These are phyloP conservation scores for Lycium ferocissimum DNA, from an alignment of 257 asterid genomes.

Conservation along the genomic window DNA sequence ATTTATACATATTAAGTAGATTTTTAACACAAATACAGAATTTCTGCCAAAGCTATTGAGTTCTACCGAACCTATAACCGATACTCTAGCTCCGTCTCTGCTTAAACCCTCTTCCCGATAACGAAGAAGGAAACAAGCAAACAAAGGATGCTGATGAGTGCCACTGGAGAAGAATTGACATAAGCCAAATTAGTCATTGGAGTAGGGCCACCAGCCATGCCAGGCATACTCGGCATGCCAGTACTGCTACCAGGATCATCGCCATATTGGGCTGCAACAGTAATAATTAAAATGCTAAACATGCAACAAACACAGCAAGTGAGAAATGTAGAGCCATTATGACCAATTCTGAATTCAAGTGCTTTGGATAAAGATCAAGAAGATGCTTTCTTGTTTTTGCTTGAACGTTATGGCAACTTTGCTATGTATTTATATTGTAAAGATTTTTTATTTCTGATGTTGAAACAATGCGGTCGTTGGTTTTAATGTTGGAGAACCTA, in stretches of 20 bases:
- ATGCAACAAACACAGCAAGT: background rate
- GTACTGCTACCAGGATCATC: conserved; percentile 11
- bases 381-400: background rate
- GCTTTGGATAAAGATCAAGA: background rate
- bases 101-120: background rate
- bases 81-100: no score
- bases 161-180: background rate
- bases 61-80: no score
- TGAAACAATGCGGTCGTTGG: background rate
- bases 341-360: background rate
- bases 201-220: conserved; percentile 23
- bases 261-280: conserved; percentile 28
- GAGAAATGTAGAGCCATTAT: conserved; percentile 27
- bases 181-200: conserved; percentile 20
- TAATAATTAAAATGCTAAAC: conserved; percentile 4
- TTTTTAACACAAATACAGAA: no score
- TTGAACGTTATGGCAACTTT: conserved; percentile 12
- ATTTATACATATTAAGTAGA: no score
- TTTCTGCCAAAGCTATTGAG: no score
- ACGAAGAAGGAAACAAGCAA: conserved; percentile 21
- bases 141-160: conserved; percentile 15
- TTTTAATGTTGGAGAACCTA: conserved; percentile 16
- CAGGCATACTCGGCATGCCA: conserved; percentile 25
- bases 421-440: conserved; percentile 12
- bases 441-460: background rate